These are phyloP conservation scores for Lactarius evosmus DNA, from an alignment of 768 basidiomycete species.

Conservation along the genomic window DNA sequence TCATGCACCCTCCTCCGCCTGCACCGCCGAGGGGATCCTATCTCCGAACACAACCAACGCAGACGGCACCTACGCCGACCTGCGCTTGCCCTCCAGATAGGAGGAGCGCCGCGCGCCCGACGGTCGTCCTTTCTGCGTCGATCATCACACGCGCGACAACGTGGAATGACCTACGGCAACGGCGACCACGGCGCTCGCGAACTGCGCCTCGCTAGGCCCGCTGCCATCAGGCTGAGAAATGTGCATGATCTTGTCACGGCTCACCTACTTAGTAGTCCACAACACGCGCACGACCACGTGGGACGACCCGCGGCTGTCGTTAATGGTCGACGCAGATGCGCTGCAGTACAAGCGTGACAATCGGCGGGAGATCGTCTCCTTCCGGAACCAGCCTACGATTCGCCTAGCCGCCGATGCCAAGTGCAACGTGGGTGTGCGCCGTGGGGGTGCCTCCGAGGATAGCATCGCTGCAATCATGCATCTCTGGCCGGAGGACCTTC, in stretches of 20 bases:
- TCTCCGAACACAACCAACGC: constrained; percentile 26
- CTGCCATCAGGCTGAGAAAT: constrained; percentile 95
- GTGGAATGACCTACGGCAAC: constrained; percentile 82
- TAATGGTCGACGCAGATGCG: constrained; percentile 77
- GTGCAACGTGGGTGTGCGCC: constrained; percentile 81
- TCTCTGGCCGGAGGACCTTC: constrained; percentile 65
- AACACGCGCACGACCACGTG: constrained; percentile 86
- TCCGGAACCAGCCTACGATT: constrained; percentile 86
- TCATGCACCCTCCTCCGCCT: constrained; percentile 28
- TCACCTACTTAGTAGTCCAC: constrained; percentile 85
- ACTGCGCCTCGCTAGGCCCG: constrained; percentile 55
- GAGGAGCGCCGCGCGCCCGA: constrained; percentile 90
- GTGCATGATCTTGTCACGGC: constrained; percentile 77
- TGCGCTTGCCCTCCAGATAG: constrained; percentile 85
- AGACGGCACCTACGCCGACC: constrained; percentile 47
- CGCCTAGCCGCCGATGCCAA: constrained; percentile 65
- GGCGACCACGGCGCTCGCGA: constrained; percentile 36
- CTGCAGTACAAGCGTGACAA: constrained; percentile 96
- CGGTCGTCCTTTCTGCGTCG: constrained; percentile 70
- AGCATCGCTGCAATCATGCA: constrained; percentile 84
- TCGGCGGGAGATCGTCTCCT: constrained; percentile 86
- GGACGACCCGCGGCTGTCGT: constrained; percentile 92
- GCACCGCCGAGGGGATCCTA: constrained; percentile 2
- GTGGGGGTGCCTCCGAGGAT: constrained; percentile 81
- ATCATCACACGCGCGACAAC: constrained; percentile 86